Evolutionary conservation across 305 asterid genomes (phyloP), one percentile per base, ranked within the genome.

Genomic region (Fraxinus ornus): DNA sequence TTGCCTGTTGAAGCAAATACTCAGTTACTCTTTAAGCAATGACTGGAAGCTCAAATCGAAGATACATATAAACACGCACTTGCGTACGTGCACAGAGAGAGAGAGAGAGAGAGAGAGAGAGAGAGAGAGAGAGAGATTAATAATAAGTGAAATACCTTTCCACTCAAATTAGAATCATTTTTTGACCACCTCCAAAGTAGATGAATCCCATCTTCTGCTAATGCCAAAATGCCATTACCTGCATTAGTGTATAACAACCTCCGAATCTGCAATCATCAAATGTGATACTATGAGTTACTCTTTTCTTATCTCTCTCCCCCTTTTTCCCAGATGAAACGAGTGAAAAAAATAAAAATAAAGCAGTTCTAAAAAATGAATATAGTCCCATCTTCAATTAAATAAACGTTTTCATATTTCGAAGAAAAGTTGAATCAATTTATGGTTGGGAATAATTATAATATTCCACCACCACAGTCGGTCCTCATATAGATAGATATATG

Each of bases 171-270:
- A 77, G 78, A 62, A 35, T 37, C 85, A 73, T 81, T 74, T 68
- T 85, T 88, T 22, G 76, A 24, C 95, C 95, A 93, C 89, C 81
- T 89, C 98, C 98, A 94, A 3, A 89, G 85, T 5, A 88, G 87
- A 91, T 92, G 97, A 77, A 86, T 82, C 52, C 97, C 97, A 76
- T 90, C 88, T 86, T 86, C 92, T 78, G 89, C 93, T 78, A 94
- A 86, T 28, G 97, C 94, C 81, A 94, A 84, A 74, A 93, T 83
- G 52, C 84, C 91, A 78, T 90, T 88, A 73, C 98, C 97, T 15
- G 97, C 81, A 79, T 87, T 87, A 55, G 94, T 90, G 88, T 93
- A 94, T 9, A 82, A 79, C 89, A 94, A 85, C 90, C 95, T 89
- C 86, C 92, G 90, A 72, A 94, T 88, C 97, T 94, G 93, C 84